Evolutionary conservation across 2,329 filamentous ascomycete genomes (phyloP), one percentile per base, ranked within the genome.

Genomic region (Nemania abortiva): DNA sequence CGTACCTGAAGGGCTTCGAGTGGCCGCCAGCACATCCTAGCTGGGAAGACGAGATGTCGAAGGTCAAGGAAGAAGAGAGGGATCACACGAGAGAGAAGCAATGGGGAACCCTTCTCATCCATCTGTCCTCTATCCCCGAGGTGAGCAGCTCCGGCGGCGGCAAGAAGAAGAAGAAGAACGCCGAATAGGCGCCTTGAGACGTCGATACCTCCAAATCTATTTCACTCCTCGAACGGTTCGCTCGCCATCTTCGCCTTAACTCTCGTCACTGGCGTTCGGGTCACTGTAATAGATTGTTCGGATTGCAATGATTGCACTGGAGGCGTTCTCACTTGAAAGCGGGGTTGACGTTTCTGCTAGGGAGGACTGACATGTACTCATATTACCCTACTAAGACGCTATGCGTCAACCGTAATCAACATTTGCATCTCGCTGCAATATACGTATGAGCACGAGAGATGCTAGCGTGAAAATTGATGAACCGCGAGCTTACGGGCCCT

Each of bases 1-100:
- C 95, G 72, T 94, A 95, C 86, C 91, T 98, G 74, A 91, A 91
- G 77, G 95, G 95, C 74, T 98, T 98, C 84, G 94, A 97, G 86
- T 98, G 95, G 95, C 92, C 68, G 55, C 74, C 72, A 20, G 67
- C 70, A 20, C 72, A 77, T 65, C 62, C 67, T 2, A 67, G 65
- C 63, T 70, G 68, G 68, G 68, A 70, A 24, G 59, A 68, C 1
- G 65, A 72, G 60, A 70, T 70, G 63, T 13, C 63, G 6, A 65
- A 24, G 47, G 52, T 70, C 11, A 70, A 73, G 5, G 70, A 74
- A 42, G 70, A 71, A 1, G 72, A 71, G 10, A 59, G 68, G 42
- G 68, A 73, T 39, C 62, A 74, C 45, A 70, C 97, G 83, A 93
- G 92, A 81, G 92, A 97, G 75, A 93, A 97, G 83, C 94, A 90